Evolutionary conservation across 2,329 filamentous ascomycete genomes (phyloP).

Genomic region (Aspergillus tubingensis): DNA sequence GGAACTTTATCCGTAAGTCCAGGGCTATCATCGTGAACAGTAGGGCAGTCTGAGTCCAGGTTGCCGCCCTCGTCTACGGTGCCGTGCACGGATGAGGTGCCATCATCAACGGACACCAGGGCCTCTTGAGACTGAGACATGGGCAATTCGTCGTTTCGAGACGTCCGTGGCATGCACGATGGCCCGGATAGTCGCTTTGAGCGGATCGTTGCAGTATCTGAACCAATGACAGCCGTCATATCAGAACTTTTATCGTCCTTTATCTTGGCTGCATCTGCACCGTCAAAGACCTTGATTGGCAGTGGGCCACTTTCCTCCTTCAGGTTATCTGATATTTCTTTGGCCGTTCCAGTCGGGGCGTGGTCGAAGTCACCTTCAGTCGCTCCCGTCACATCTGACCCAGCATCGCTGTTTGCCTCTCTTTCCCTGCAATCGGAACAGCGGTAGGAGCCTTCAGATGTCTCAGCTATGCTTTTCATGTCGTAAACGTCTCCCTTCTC

Average conservation of each 20-base stretch:
- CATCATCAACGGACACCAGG: slow-evolving; percentile 25
- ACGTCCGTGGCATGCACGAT: slow-evolving; percentile 29
- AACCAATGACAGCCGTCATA: slow-evolving; percentile 60
- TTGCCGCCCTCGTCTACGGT: slow-evolving; percentile 28
- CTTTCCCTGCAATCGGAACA: slow-evolving; percentile 23
- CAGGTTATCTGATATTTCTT: neutral
- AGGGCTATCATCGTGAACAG: slow-evolving; percentile 9
- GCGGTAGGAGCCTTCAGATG: slow-evolving; percentile 21
- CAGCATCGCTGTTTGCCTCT: slow-evolving; percentile 16
- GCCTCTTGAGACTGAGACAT: slow-evolving; percentile 41
- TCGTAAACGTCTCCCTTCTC: slow-evolving; percentile 28
- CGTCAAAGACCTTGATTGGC: slow-evolving; percentile 25
- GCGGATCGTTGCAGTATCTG: slow-evolving; percentile 32
- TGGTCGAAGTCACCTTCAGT: slow-evolving; percentile 4
- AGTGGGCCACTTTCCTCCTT: slow-evolving; percentile 1
- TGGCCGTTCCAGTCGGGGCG: slow-evolving; percentile 2
- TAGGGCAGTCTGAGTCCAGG: slow-evolving; percentile 21
- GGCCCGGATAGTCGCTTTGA: slow-evolving; percentile 35
- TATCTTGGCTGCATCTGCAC: slow-evolving; percentile 29
- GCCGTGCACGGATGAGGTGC: slow-evolving; percentile 29
- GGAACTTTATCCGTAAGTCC: neutral
- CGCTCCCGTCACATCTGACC: slow-evolving; percentile 12
- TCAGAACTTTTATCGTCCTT: slow-evolving; percentile 63
- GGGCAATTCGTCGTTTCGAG: slow-evolving; percentile 20
- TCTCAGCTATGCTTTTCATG: slow-evolving; percentile 25